Base-by-base conservation (phyloP, 2,329 filamentous ascomycete species). In the Pyrenophora tritici-repentis region DNA sequence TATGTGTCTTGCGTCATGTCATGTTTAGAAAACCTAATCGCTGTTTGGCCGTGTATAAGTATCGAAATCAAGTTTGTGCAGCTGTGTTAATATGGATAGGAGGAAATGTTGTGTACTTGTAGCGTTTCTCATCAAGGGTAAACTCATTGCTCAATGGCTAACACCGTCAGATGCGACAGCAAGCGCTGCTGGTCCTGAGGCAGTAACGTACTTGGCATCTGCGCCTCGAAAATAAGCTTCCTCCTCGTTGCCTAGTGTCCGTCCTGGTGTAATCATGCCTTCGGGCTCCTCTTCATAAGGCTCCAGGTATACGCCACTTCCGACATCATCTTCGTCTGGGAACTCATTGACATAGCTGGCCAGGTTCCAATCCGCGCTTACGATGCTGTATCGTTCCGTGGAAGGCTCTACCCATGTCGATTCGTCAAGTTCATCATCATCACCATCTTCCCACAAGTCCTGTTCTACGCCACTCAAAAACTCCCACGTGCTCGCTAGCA, bases 401-500 rank as follows among this genome's bases (percentile, higher is more conserved):
- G 47, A 35, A 4, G 51, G 46, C n/a, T 57, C 54, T 5, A 41
- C 35, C 50, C 47, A 48, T 4, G 43, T 26, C 6, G 29, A 22
- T 10, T 42, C 50, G 22, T 18, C 33, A 20, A 40, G n/a, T n/a
- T 50, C 49, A 7, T 61, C 50, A 4, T 59, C 56, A n/a, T 63
- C 54, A n/a, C 59, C 56, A 10, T 64, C 65, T 17, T 66, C 62
- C 70, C 68, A 72, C 3, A 72, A 52, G 46, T 71, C 65, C 37
- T 73, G 70, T 37, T 71, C 68, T 14, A 66, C 53, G 10, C 70
- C 68, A 31, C 63, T 68, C 22, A 73, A 37, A 36, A 73, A 73
- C 32, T 71, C 70, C 68, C 70, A 72, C 2, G 59, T 68, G 12
- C 51, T 63, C 16, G 65, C 68, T 1, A 71, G 45, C 6, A 68